Percentiles rank a stretch among this genome's conserved stretches.
These are phyloP conservation scores for Umbelopsis isabellina DNA, from an alignment of 192 early-diverging fungal genomes.

Conservation along the genomic window DNA sequence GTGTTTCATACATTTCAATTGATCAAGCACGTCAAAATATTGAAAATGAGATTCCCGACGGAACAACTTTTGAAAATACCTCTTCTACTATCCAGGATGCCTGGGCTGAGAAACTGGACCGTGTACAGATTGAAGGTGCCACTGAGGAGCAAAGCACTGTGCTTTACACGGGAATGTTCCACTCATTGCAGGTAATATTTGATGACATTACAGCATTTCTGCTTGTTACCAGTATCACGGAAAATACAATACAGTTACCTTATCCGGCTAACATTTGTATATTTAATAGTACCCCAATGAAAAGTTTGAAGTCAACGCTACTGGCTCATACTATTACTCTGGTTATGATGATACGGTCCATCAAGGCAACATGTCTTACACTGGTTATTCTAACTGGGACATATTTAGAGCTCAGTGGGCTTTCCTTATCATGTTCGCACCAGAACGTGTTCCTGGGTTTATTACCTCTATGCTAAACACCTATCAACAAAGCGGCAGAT, in stretches of 20 bases:
- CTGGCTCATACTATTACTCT: constrained; percentile 9
- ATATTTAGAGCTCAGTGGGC: constrained; percentile 15
- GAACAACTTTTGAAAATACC: neutral
- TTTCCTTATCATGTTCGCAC: constrained; percentile 4
- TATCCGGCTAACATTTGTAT: neutral
- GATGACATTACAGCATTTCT: too few species aligned
- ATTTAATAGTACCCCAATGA: neutral
- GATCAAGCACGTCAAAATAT: constrained; percentile 8
- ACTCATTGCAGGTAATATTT: constrained; percentile 5
- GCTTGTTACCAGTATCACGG: neutral
- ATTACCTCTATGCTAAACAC: constrained; percentile 11
- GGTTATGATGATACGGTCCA: constrained; percentile 3
- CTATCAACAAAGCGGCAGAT: neutral
- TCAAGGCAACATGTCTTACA: neutral
- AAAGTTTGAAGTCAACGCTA: constrained; percentile 1
- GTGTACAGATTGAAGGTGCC: constrained; percentile 13
- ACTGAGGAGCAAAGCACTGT: neutral
- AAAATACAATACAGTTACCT: neutral
- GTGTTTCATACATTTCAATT: neutral
- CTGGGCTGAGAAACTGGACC: constrained; percentile 7
- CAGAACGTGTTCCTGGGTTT: neutral
- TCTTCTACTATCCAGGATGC: neutral
- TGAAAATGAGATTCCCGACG: constrained; percentile 5
- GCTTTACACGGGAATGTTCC: constrained; percentile 1
- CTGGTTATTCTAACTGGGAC: constrained; percentile 9